Evolutionary conservation across 2,329 filamentous ascomycete species (phyloP), one percentile per base, ranked within the genome.

Genomic region (Aspergillus viridinutans): DNA sequence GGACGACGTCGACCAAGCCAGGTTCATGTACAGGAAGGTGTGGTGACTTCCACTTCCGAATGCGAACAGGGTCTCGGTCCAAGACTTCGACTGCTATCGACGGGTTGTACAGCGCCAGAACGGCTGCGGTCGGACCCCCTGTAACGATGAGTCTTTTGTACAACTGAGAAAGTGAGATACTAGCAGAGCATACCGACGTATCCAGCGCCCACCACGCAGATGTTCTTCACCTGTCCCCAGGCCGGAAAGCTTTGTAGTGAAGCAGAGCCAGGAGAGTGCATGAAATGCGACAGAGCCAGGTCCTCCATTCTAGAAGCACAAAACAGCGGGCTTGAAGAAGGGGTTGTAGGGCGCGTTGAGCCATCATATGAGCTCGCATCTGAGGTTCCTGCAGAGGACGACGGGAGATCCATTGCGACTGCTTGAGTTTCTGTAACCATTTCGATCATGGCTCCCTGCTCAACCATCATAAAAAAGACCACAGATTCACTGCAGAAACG

Each of bases 11-110:
- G 54, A 81, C 76, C 26, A 93, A 79, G 10, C 86, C 87, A 0
- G 88, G 87, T 73, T 93, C 90, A 72, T 90, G 87, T 60, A 92
- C 89, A 47, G 90, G 90, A 17, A 90, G 82, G 61, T 88, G 82
- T 48, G 81, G 78, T 1, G 88, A 90, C 65, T 90, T 88, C 90
- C 90, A 93, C 58, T 83, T 82, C 51, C 80, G 80, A 60, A 92
- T 90, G 49, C 88, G 84, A 42, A 71, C 74, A 52, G 78, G 78
- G 69, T 90, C 86, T 58, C 83, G 79, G 69, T 92, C 90, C 38
- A 92, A 85, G n/a, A 92, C 88, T 21, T 85, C 89, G 43, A 92
- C 87, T 50, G 79, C 80, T 64, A 91, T 81, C 54, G 85, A 74
- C 2, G 88, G 88, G 70, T 90, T 90, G 63, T 90, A 83, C 67